Percentiles rank a stretch among this genome's conserved stretches.
Evolutionary conservation across 352 stramenopile genomes (phyloP).

Genomic region (Bremia lactucae): DNA sequence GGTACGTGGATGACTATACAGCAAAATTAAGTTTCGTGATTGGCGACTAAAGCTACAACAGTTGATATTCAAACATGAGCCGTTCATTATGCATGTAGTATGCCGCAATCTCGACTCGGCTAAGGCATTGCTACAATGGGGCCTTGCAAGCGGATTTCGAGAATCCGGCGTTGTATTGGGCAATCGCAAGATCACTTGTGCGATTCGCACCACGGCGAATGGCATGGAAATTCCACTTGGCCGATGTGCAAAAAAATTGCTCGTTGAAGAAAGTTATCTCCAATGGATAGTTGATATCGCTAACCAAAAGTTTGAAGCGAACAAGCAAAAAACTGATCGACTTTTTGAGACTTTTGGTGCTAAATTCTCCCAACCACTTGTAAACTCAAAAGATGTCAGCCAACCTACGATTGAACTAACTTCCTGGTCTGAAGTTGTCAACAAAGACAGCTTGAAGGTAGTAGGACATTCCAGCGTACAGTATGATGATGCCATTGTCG

Average conservation of each 20-base stretch:
- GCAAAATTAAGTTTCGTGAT: background rate
- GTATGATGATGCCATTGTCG: slow-evolving; percentile 30
- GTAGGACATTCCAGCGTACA: slow-evolving; percentile 53
- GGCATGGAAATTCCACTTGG: slow-evolving; percentile 82
- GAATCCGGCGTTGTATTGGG: slow-evolving; percentile 85
- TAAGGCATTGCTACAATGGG: slow-evolving; percentile 75
- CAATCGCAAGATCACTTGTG: slow-evolving; percentile 85
- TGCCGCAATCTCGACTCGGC: slow-evolving; percentile 71
- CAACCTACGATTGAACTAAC: slow-evolving; percentile 12
- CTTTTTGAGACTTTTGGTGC: slow-evolving; percentile 46
- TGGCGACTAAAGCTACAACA: slow-evolving; percentile 7
- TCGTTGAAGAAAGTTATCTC: slow-evolving; percentile 64
- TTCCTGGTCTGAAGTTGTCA: slow-evolving; percentile 12
- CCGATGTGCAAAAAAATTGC: slow-evolving; percentile 27
- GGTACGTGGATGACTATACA: slow-evolving; percentile 15
- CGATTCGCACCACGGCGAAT: slow-evolving; percentile 83
- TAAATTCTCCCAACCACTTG: slow-evolving; percentile 26
- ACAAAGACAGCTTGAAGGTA: slow-evolving; percentile 31
- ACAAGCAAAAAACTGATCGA: slow-evolving; percentile 60
- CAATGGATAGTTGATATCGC: slow-evolving; percentile 63
- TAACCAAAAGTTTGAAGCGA: slow-evolving; percentile 81
- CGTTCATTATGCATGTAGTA: slow-evolving; percentile 89
- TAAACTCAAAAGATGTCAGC: background rate
- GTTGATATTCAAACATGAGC: slow-evolving; percentile 86
- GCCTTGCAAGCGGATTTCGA: slow-evolving; percentile 71